These are phyloP conservation scores for Metschnikowia noctiluminum DNA, from an alignment of 805 yeast genomes.

Conservation along the genomic window DNA sequence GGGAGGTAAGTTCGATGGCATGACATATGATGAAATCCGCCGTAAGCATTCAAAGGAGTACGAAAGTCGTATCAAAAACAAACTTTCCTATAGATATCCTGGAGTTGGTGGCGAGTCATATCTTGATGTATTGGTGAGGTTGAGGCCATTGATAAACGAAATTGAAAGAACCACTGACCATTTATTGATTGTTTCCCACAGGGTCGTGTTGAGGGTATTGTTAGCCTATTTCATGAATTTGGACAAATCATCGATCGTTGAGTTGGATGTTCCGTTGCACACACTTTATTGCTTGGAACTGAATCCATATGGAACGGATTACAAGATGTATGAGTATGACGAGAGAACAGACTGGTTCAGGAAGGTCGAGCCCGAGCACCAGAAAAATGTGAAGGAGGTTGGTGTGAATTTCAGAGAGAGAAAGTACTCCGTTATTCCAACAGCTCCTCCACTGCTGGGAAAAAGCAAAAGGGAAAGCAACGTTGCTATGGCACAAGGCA, in stretches of 20 bases:
- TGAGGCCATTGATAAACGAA: conserved; percentile 87
- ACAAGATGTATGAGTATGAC: conserved; percentile 84
- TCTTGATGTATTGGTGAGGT: conserved; percentile 85
- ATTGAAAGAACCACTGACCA: conserved; percentile 90
- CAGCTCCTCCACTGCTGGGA: conserved; percentile 53
- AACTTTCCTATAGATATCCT: conserved; percentile 85
- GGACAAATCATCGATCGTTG: conserved; percentile 75
- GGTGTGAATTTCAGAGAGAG: conserved; percentile 69
- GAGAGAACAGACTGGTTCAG: conserved; percentile 75
- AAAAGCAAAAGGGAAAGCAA: conserved; percentile 8
- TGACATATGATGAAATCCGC: conserved; percentile 88
- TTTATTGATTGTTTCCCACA: conserved; percentile 76
- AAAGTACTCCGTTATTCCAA: conserved; percentile 71
- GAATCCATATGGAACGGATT: conserved; percentile 93
- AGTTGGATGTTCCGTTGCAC: conserved; percentile 89
- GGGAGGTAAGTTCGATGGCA: conserved; percentile 88
- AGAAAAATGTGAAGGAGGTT: conserved; percentile 62
- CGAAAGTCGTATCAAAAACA: conserved; percentile 68
- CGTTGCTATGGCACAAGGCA: conserved; percentile 1
- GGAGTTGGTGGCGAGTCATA: conserved; percentile 98
- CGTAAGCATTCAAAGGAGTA: conserved; percentile 72
- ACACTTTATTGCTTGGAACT: conserved; percentile 87
- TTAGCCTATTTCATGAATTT: conserved; percentile 87
- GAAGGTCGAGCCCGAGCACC: conserved; percentile 55
- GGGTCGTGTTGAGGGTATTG: conserved; percentile 85